Evolutionary conservation across 2,329 filamentous ascomycete species (phyloP).

Genomic region (Ophiostoma australiae): DNA sequence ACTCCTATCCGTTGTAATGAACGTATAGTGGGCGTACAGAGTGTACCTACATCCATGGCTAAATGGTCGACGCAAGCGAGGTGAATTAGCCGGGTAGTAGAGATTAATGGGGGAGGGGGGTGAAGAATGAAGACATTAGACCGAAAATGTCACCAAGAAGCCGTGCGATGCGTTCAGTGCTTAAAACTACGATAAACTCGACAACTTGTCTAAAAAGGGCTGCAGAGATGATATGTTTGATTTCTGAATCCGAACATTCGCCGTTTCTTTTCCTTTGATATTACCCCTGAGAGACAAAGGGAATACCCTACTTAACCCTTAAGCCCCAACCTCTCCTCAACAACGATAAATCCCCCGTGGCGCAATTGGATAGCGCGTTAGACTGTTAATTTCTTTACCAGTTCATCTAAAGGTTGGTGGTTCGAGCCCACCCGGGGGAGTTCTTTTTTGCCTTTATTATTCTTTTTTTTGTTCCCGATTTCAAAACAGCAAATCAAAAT

Average conservation of each 20-base stretch:
- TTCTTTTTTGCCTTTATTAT: not conserved
- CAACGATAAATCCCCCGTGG: not conserved
- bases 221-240: too few species aligned
- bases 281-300: not conserved
- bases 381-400: slow-evolving; percentile 1
- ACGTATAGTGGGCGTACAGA: not conserved
- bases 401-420: slow-evolving; percentile 11
- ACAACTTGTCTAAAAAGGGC: too few species aligned
- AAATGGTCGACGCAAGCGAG: not conserved
- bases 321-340: not conserved
- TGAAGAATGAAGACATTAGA: too few species aligned
- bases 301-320: not conserved
- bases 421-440: slow-evolving; percentile 9
- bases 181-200: too few species aligned
- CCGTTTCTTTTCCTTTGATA: not conserved
- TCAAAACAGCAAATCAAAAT: too few species aligned
- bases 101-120: too few species aligned
- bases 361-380: slow-evolving; percentile 11
- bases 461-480: not conserved
- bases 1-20: not conserved
- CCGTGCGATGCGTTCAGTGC: too few species aligned
- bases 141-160: too few species aligned
- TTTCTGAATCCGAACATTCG: too few species aligned
- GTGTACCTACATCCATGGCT: not conserved
- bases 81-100: not conserved